Base-by-base conservation (phyloP, 257 asterid genomes). In the Thymus mandschuricus region DNA sequence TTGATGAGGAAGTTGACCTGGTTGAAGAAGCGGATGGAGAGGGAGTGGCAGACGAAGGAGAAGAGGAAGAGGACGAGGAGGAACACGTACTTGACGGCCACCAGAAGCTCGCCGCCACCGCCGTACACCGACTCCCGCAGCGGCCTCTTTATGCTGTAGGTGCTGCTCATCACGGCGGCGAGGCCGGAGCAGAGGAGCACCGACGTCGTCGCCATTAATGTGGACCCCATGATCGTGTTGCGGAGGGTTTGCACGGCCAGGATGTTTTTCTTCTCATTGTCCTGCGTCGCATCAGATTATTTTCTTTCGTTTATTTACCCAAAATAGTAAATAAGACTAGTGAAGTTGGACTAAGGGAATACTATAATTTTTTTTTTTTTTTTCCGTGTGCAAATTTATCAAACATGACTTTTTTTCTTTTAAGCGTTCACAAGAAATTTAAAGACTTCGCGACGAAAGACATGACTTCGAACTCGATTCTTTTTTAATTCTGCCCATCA, bases 151-250 rank as follows among this genome's bases (percentile, higher is more conserved):
- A 92, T 62, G 81, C 87, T 87, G 79, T 92, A 92, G 0, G 91
- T 90, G 80, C 98, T 92, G 86, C 98, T 92, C 56, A 92, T 82
- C 15, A 92, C 88, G 21, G 97, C 98, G 8, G 98, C 98, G 0
- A 92, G 83, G 57, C 91, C 97, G 1, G 81, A 81, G 77, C 86
- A 83, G 28, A 92, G 92, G 58, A 92, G 95, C 76, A 92, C 79
- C 2, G 98, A 92, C 13, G 96, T 90, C 4, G 98, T 93, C 50
- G 97, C 98, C 98, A 93, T 93, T 15, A 93, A 77, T 3, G 97
- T 93, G 12, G 96, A 84, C 35, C 96, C 96, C 98, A 93, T 93
- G 9, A 93, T 89, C 55, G 87, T 83, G 83, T 93, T 93, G 2
- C 97, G 84, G 5, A 92, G 85, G 2, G 97, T 88, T 61, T 90